These are phyloP conservation scores for Chalciporus pseudorubinellus DNA, from an alignment of 768 basidiomycete genomes.

Conservation along the genomic window DNA sequence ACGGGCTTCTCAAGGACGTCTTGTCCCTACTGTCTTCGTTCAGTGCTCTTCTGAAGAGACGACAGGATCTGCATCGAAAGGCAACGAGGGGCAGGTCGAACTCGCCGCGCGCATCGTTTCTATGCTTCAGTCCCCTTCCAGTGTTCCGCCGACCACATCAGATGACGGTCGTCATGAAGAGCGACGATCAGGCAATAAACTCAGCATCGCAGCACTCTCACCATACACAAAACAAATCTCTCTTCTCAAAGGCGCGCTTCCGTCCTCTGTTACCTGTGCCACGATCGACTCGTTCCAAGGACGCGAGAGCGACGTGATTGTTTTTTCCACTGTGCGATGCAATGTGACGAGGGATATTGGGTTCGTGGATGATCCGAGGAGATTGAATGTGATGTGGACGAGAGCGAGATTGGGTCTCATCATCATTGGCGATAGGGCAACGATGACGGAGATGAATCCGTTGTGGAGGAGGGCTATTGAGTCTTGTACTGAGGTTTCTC, in stretches of 20 bases:
- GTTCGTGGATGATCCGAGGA: slow-evolving; percentile 55
- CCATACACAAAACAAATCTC: slow-evolving; percentile 60
- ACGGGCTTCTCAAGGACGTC: slow-evolving; percentile 17
- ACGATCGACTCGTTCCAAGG: slow-evolving; percentile 56
- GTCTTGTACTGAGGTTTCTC: slow-evolving; percentile 29
- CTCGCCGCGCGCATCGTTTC: slow-evolving; percentile 47
- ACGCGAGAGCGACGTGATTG: slow-evolving; percentile 62
- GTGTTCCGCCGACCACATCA: not conserved
- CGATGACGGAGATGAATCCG: slow-evolving; percentile 40
- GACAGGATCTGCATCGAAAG: slow-evolving; percentile 56
- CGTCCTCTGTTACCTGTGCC: slow-evolving; percentile 19
- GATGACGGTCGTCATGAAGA: not conserved
- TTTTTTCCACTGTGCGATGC: slow-evolving; percentile 63
- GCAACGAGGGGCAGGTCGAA: slow-evolving; percentile 57
- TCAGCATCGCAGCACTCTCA: slow-evolving; percentile 37
- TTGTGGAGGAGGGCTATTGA: slow-evolving; percentile 54
- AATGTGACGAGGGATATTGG: slow-evolving; percentile 61
- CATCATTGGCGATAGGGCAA: slow-evolving; percentile 55
- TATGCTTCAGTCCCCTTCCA: slow-evolving; percentile 32
- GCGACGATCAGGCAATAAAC: not conserved
- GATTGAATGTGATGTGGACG: slow-evolving; percentile 73
- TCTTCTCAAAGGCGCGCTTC: slow-evolving; percentile 41
- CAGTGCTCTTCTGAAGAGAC: slow-evolving; percentile 59
- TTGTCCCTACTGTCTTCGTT: slow-evolving; percentile 56
- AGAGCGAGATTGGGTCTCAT: slow-evolving; percentile 56